phyloP scores from a whole-genome alignment of 1,139 yeast species.

The Taphrina populina region DNA sequence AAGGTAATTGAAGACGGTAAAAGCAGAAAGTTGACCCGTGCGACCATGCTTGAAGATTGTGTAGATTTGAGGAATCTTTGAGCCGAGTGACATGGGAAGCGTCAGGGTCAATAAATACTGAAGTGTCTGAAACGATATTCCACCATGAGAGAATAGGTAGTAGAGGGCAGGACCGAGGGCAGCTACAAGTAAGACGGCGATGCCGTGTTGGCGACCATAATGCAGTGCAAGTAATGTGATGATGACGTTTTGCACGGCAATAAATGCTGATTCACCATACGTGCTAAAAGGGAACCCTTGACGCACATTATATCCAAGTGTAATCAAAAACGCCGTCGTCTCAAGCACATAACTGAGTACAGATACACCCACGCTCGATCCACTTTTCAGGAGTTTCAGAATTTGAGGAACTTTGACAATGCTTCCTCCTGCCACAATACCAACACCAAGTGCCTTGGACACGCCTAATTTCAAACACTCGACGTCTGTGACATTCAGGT shows the following conservation, averaged over 20 bases:
- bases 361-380: conserved; percentile 48
- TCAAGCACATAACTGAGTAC: conserved; percentile 47
- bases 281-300: conserved; percentile 49
- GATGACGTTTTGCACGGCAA: conserved; percentile 48
- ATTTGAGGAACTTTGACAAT: conserved; percentile 49
- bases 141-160: conserved; percentile 21
- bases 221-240: conserved; percentile 46
- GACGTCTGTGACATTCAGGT: conserved; percentile 16
- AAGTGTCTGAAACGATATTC: conserved; percentile 42
- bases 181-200: conserved; percentile 40
- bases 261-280: conserved; percentile 50
- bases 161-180: conserved; percentile 39
- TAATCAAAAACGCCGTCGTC: conserved; percentile 47
- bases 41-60: conserved; percentile 53
- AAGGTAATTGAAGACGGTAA: conserved; percentile 58
- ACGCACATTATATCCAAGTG: conserved; percentile 50
- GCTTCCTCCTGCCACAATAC: conserved; percentile 46
- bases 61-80: conserved; percentile 59
- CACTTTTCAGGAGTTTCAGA: conserved; percentile 43
- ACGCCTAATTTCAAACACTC: conserved; percentile 29
- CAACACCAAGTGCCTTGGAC: conserved; percentile 44
- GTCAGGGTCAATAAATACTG: conserved; percentile 50
- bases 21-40: conserved; percentile 56
- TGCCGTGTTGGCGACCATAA: conserved; percentile 36
- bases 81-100: conserved; percentile 55